Evolutionary conservation across 257 asterid genomes (phyloP), one percentile per base, ranked within the genome.

Genomic region (Thymus mandschuricus): DNA sequence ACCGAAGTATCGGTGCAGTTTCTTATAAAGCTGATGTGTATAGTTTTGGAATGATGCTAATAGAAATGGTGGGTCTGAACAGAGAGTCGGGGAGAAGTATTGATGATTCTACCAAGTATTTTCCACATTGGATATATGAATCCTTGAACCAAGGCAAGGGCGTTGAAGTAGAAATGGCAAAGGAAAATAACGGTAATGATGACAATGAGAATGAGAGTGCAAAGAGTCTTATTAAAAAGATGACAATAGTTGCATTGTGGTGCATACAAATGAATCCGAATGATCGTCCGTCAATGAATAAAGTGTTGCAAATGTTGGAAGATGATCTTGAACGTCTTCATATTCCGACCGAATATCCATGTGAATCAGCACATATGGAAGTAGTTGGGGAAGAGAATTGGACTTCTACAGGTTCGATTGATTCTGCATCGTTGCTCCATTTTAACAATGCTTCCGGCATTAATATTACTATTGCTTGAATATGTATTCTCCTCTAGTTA

Each of bases 211-310:
- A 12, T 44, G 75, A 49, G 15, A 30, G 13, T 21, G 57, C 8
- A 9, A 63, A 52, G 60, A 38, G 21, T 38, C 45, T 73, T 33
- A 12, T 38, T 2, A 5, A 48, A 28, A 80, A 80, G 81, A 75
- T 80, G 81, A 41, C 68, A 3, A 49, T 76, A 31, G 76, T 71
- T 11, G 80, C 73, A 30, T 43, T 69, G 13, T 69, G 74, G 74
- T 69, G 74, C 57, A 56, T 69, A 69, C 45, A 43, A 11, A 69
- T 72, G 81, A 66, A 33, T 48, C 83, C 84, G 4, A 15, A 5
- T 21, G 77, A 71, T 67, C 84, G 84, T 0, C 86, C 86, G 6
- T 63, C 86, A 5, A 80, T 77, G 86, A 70, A 46, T 58, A 77
- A 49, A 60, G 80, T 74, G 2, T 63, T 74, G 4, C 38, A 34